Percentiles rank a stretch among this genome's conserved stretches.
Conservation (phyloP, 1,284 basidiomycete species). For the Hortiboletus rubellus region DNA sequence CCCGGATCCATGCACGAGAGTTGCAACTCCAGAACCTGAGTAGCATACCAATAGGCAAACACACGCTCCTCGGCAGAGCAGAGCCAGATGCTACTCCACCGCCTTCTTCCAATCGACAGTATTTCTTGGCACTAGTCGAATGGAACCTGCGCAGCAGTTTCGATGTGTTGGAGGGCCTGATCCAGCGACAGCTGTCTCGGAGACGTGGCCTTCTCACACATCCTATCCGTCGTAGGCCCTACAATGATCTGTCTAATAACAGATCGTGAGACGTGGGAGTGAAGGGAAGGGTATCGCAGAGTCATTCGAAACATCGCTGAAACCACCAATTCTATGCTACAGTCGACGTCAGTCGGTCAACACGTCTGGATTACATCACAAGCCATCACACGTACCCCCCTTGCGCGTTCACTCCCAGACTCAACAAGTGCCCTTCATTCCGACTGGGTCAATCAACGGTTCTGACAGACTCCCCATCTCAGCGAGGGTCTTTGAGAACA, state of each 20-base stretch:
- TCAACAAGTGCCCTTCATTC: conserved; percentile 29
- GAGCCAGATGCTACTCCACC: conserved; percentile 30
- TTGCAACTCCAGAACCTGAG: conserved; percentile 56
- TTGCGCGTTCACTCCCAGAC: not conserved
- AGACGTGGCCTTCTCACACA: too few species aligned
- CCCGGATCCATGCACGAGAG: conserved; percentile 49
- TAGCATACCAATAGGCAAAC: conserved; percentile 71
- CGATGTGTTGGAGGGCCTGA: too few species aligned
- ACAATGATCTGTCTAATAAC: too few species aligned
- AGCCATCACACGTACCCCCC: not conserved
- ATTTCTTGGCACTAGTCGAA: too few species aligned
- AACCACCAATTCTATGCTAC: conserved; percentile 21
- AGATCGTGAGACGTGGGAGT: conserved; percentile 61
- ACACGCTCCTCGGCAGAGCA: conserved; percentile 67
- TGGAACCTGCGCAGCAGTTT: too few species aligned
- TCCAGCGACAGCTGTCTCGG: too few species aligned
- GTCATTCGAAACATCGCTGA: not conserved
- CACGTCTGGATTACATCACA: conserved; percentile 2
- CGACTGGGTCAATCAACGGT: conserved; percentile 23
- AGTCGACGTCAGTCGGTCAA: conserved; percentile 28
- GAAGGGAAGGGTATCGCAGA: conserved; percentile 59
- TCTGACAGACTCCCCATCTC: conserved; percentile 50
- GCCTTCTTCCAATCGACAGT: too few species aligned
- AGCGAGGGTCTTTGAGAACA: conserved; percentile 58
- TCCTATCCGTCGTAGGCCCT: too few species aligned